Conservation (phyloP, 78 protist genomes). For the Acrasis kona region DNA sequence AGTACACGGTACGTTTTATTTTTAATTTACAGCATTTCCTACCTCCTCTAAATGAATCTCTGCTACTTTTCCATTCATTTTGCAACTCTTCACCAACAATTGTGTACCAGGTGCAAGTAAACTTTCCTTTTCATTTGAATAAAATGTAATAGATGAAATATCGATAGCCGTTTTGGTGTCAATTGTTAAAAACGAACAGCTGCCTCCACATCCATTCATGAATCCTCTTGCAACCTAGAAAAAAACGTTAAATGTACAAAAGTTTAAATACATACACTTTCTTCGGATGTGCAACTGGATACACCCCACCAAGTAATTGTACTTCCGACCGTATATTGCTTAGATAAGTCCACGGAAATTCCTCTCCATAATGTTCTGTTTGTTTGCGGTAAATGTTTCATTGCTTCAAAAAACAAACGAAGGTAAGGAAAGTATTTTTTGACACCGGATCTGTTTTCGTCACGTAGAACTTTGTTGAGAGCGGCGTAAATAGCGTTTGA, state of each 20-base stretch:
- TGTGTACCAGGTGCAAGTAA: slow-evolving; percentile 13
- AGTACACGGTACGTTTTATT: no score
- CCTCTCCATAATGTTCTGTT: slow-evolving; percentile 3
- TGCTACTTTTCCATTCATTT: neutral
- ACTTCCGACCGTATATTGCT: neutral
- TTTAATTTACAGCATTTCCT: neutral
- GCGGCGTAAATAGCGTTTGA: slow-evolving; percentile 6
- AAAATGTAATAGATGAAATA: neutral
- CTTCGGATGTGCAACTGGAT: slow-evolving; percentile 8
- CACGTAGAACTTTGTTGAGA: slow-evolving; percentile 19
- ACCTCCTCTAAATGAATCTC: slow-evolving; percentile 19
- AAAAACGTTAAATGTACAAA: no score
- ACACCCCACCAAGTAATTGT: slow-evolving; percentile 21
- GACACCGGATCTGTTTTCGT: neutral
- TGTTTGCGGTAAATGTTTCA: neutral
- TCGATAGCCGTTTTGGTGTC: slow-evolving; percentile 5
- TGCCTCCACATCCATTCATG: neutral
- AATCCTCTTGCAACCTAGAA: slow-evolving; percentile 17
- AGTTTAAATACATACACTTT: no score
- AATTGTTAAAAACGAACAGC: slow-evolving; percentile 2
- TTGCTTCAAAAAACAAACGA: neutral
- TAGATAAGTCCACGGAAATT: slow-evolving; percentile 4
- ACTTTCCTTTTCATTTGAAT: slow-evolving; percentile 3
- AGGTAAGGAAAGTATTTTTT: slow-evolving; percentile 3
- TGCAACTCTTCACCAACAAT: neutral